Percentiles rank a stretch among this genome's conserved stretches.
These are phyloP conservation scores for Leersia perrieri DNA, from an alignment of 176 grass and related monocot genomes.

Conservation along the genomic window DNA sequence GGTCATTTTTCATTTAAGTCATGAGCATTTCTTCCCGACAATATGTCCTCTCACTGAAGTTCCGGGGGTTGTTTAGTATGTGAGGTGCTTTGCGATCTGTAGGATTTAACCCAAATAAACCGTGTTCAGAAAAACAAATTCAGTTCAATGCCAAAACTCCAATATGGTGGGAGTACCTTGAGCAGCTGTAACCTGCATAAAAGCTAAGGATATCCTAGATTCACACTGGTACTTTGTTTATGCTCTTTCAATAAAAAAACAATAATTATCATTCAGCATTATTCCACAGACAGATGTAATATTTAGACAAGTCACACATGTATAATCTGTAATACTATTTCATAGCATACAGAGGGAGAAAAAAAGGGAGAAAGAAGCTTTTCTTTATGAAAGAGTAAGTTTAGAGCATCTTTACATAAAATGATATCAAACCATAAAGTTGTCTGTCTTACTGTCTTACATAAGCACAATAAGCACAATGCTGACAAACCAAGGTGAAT, in stretches of 20 bases:
- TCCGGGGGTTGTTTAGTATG: too few relatives aligned
- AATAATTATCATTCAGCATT: background rate
- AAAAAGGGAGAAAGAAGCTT: background rate
- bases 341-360: background rate
- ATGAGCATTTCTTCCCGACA: too few relatives aligned
- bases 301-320: background rate
- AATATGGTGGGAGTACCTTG: background rate
- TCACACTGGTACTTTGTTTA: background rate
- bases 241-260: background rate
- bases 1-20: too few relatives aligned
- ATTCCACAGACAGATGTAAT: background rate
- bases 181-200: background rate
- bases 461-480: background rate
- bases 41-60: too few relatives aligned
- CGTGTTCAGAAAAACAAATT: background rate
- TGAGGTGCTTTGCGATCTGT: too few relatives aligned
- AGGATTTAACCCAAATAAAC: too few relatives aligned
- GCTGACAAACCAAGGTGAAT: background rate
- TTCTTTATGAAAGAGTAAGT: background rate
- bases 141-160: background rate
- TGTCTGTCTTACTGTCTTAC: background rate
- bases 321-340: background rate
- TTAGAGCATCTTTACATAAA: conserved; percentile 8
- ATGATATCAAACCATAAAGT: conserved; percentile 1
- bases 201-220: too few relatives aligned